A percentile compares a stretch with the other conserved stretches of the same genome.
These are phyloP conservation scores for Quercus alba DNA, from an alignment of 306 rosid species.

Conservation along the genomic window DNA sequence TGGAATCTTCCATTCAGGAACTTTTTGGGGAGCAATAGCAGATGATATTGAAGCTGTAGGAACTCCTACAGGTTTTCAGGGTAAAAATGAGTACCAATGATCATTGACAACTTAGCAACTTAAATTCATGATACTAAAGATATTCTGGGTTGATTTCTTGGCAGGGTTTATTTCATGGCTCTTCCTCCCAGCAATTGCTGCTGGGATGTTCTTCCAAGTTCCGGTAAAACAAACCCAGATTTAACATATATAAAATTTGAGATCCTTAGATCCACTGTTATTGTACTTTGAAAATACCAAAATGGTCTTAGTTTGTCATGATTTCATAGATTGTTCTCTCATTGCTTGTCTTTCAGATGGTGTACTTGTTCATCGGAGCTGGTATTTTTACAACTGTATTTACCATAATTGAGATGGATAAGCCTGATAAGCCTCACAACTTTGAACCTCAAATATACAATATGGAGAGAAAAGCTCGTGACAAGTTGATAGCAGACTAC, in stretches of 20 bases:
- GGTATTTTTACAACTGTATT: constrained; percentile 69
- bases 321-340: neutral
- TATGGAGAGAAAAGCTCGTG: constrained; percentile 90
- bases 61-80: constrained; percentile 95
- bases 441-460: constrained; percentile 95
- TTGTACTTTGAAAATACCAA: neutral
- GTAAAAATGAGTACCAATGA: constrained; percentile 27
- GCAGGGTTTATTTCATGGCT: constrained; percentile 87
- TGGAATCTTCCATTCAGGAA: constrained; percentile 39
- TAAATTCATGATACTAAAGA: neutral
- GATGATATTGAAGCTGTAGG: constrained; percentile 59
- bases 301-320: neutral
- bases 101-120: neutral
- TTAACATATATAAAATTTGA: neutral
- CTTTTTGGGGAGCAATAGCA: constrained; percentile 66
- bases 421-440: constrained; percentile 91
- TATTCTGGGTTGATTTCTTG: constrained; percentile 13
- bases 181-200: constrained; percentile 80
- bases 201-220: constrained; percentile 68
- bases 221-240: constrained; percentile 50
- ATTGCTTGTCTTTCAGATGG: constrained; percentile 55
- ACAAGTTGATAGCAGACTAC: constrained; percentile 87
- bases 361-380: constrained; percentile 80
- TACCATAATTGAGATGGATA: constrained; percentile 93
- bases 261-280: neutral